Percentiles rank a stretch among this genome's conserved stretches.
These are phyloP conservation scores for Terfezia boudieri DNA, from an alignment of 495 filamentous ascomycete genomes.

Conservation along the genomic window DNA sequence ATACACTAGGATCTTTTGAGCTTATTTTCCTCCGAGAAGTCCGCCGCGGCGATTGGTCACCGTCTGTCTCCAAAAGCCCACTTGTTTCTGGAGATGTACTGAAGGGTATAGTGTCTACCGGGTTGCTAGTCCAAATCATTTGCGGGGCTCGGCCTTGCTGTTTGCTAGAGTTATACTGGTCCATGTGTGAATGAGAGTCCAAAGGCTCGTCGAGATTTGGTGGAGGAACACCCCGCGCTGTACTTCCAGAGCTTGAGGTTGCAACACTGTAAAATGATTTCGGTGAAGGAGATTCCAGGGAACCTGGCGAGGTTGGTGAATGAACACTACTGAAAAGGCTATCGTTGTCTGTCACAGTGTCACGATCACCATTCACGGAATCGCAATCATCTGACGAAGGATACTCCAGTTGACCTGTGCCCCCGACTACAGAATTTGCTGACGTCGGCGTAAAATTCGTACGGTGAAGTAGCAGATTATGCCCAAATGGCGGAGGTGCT, in stretches of 20 bases:
- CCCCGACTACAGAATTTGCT: constrained; percentile 4
- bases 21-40: neutral
- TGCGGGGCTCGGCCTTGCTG: neutral
- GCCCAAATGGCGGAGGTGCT: constrained; percentile 6
- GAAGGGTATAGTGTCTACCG: constrained; percentile 2
- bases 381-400: constrained; percentile 11
- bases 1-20: constrained; percentile 9
- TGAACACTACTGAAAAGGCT: constrained; percentile 9
- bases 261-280: constrained; percentile 16
- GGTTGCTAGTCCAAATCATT: constrained; percentile 1
- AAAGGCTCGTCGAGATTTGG: neutral
- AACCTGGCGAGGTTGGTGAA: constrained; percentile 3
- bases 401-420: constrained; percentile 4
- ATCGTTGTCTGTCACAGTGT: constrained; percentile 7
- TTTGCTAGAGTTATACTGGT: too few species aligned
- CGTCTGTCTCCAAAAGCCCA: neutral
- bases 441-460: neutral
- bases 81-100: constrained; percentile 6
- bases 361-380: constrained; percentile 1
- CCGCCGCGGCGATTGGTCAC: neutral
- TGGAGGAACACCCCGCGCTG: constrained; percentile 7
- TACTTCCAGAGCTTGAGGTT: constrained; percentile 12
- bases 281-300: constrained; percentile 11
- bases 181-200: too few species aligned
- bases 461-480: constrained; percentile 5